Evolutionary conservation across 179 eudicot genomes (phyloP).

Genomic region (Carnegiea gigantea): DNA sequence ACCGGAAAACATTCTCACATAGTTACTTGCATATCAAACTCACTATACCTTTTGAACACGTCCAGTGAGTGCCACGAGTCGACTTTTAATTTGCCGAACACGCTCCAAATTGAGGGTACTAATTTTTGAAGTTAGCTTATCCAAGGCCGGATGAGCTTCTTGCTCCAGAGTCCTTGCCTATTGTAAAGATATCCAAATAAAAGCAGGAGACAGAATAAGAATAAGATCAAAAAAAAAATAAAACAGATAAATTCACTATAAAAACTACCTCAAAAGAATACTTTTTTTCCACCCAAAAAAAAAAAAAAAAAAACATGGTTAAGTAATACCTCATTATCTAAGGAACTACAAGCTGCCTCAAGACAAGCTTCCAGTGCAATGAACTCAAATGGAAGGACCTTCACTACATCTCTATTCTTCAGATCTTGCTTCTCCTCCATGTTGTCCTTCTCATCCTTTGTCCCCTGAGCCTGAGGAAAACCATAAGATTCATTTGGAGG

Average conservation of each 20-base stretch:
- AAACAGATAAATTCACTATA: not conserved
- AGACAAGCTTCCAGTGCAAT: slow-evolving; percentile 96
- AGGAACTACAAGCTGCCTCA: slow-evolving; percentile 91
- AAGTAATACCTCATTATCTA: slow-evolving; percentile 73
- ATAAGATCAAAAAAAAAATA: not conserved
- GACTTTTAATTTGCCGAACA: slow-evolving; percentile 42
- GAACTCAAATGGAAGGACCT: slow-evolving; percentile 94
- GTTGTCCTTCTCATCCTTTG: slow-evolving; percentile 41
- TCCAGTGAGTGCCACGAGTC: slow-evolving; percentile 38
- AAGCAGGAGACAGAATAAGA: not conserved
- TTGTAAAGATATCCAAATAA: not conserved
- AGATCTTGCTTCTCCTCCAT: slow-evolving; percentile 55
- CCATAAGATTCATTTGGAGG: slow-evolving; percentile 47
- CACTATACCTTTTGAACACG: slow-evolving; percentile 30
- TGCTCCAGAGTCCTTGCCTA: slow-evolving; percentile 41
- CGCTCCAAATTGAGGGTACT: slow-evolving; percentile 46
- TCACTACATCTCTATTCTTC: slow-evolving; percentile 76
- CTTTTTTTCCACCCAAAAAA: no score
- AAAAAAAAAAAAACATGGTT: not conserved
- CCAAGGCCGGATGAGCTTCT: slow-evolving; percentile 41
- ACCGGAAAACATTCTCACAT: not conserved
- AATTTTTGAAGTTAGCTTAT: slow-evolving; percentile 41
- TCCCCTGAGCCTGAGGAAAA: slow-evolving; percentile 47
- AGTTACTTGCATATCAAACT: not conserved
- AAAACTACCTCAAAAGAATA: not conserved